Base-by-base conservation (phyloP, 176 grass and related monocot species). In the Lolium perenne region DNA sequence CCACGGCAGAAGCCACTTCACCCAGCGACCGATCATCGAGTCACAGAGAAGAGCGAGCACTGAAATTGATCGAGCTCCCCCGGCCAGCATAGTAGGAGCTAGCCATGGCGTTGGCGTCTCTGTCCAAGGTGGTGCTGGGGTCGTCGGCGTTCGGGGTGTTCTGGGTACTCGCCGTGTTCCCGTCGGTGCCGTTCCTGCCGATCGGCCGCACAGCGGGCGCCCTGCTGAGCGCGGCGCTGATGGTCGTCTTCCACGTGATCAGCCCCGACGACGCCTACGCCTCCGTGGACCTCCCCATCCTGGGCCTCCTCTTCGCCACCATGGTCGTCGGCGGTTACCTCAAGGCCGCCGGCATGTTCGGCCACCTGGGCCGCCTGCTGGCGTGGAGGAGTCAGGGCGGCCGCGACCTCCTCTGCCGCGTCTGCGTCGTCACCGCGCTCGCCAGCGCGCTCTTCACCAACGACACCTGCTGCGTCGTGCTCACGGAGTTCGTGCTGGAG, bases 241-340 rank as follows among this genome's bases (percentile, higher is more conserved):
- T 99, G 97, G 84, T 99, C 16, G 12, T 93, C 20, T 99, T 96
- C 89, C 86, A 89, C 62, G 97, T 99, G 10, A 96, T 94, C 67
- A 84, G 74, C 64, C 77, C 97, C 38, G 83, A 92, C 15, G 88
- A 99, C 29, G 94, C 97, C 8, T 99, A 94, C 84, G 97, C 86
- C 0, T 84, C 97, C 80, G 89, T 99, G 68, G 94, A 99, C 82
- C 94, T 99, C 15, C 97, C 97, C 0, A 98, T 98, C 85, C 90
- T 98, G 32, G 97, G 91, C 53, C 94, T 98, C 20, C 97, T 98
- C 25, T 98, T 96, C 58, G 86, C 92, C 14, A 98, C 94, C 58
- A 98, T 98, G 97, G 94, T 98, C 2, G 92, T 98, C 5, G 93
- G 97, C 43, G 87, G 91, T 59, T 98, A 96, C 87, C 97, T 98